Evolutionary conservation across 169 alveolate species (phyloP), one percentile per base, ranked within the genome.

Genomic region (Eimeria brunetti): DNA sequence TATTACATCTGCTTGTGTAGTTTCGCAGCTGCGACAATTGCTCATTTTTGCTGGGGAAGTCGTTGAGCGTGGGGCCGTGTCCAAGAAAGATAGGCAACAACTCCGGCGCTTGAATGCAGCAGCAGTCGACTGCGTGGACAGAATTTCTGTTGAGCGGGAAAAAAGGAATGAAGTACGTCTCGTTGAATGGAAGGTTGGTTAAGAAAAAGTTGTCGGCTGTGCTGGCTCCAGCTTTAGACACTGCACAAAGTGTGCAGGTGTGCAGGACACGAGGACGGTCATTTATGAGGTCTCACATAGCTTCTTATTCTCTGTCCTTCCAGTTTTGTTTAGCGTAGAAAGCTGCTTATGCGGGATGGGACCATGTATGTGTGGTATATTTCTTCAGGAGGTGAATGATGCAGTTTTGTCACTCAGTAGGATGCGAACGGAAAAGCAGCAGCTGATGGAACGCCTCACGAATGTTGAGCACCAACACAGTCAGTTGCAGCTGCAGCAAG

Each of bases 361-460:
- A 38, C n/a, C 30, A 38, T 20, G 18, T 30, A 20, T 38, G 30
- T 38, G 16, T 38, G 81, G 53, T 16, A 20, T 53, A 38, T 38
- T 83, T 24, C 33, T 22, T 30, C 92, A 85, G 92, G 92, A 85
- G 80, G 60, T 62, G 49, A 56, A 62, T 49, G 92, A 85, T 20
- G 92, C 92, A 60, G 92, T 62, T 30, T 62, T 85, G 44, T 56
- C 92, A 20, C 92, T 85, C 24, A 56, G 84, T 8, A 75, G 95
- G 75, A 62, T 80, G 91, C 83, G 91, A 7, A 60, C 84, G 53
- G 95, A 91, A 44, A 91, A 91, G 88, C 80, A 41, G 58, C 95
- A 91, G 95, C 95, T 91, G 11, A 49, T 80, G 51, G 91, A 91
- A 62, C 95, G 95, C 33, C 84, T 91, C 33, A 38, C 53, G 33